These are phyloP conservation scores for Polyplosphaeria fusca DNA, from an alignment of 495 filamentous ascomycete species.

Conservation along the genomic window DNA sequence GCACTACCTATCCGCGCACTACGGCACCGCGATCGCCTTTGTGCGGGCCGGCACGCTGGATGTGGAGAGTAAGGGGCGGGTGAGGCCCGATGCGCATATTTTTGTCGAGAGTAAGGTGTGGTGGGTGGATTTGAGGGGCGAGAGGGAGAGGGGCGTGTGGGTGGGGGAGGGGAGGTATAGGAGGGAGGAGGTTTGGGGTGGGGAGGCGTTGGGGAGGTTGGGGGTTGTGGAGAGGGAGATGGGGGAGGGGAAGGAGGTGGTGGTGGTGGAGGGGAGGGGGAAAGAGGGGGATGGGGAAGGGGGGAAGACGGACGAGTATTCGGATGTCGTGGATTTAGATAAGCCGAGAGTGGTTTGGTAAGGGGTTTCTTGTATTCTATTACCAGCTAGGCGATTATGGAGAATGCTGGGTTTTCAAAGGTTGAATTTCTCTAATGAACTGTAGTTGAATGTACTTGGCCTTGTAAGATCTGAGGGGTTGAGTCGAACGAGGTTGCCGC, in stretches of 20 bases:
- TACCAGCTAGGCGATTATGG: too few relatives aligned
- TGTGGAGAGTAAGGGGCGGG: constrained; percentile 3
- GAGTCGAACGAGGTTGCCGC: too few relatives aligned
- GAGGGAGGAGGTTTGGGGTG: constrained; percentile 18
- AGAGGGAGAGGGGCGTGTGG: constrained; percentile 17
- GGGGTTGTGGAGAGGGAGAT: not conserved
- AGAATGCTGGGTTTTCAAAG: too few relatives aligned
- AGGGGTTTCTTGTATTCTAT: too few relatives aligned
- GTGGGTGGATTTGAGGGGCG: constrained; percentile 25
- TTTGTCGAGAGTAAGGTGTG: constrained; percentile 23
- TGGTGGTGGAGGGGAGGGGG: not conserved
- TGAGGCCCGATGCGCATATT: constrained; percentile 30
- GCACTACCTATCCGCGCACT: constrained; percentile 16
- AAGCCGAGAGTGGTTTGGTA: too few relatives aligned
- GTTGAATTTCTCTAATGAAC: too few relatives aligned
- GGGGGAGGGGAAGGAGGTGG: constrained; percentile 6
- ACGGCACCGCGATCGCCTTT: not conserved
- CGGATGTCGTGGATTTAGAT: not conserved
- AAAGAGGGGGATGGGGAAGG: not conserved
- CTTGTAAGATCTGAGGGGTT: too few relatives aligned
- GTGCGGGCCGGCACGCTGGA: constrained; percentile 32
- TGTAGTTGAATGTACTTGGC: too few relatives aligned
- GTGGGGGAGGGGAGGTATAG: constrained; percentile 17
- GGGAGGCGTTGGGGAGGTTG: constrained; percentile 13
- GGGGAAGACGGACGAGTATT: not conserved